A percentile compares a stretch with the other conserved stretches of the same genome.
These are phyloP conservation scores for Rhizopogon hawkerae DNA, from an alignment of 1,284 basidiomycete species.

Conservation along the genomic window DNA sequence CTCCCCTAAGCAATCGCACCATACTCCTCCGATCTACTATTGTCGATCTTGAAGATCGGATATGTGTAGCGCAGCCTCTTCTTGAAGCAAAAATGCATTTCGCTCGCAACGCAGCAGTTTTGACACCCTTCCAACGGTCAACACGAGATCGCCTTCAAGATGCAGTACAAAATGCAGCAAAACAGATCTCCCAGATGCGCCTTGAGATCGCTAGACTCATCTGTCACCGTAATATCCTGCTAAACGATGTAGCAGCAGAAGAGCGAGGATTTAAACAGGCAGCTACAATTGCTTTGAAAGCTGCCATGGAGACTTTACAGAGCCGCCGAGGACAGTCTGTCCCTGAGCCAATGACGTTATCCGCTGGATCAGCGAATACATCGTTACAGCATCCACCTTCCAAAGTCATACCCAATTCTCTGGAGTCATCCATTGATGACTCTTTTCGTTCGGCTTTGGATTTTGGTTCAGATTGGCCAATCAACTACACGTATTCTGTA, in stretches of 20 bases:
- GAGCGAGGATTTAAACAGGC: conserved; percentile 59
- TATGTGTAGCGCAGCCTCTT: conserved; percentile 48
- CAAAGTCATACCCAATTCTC: conserved; percentile 28
- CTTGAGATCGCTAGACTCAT: conserved; percentile 67
- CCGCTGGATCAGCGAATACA: conserved; percentile 26
- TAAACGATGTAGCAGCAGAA: conserved; percentile 67
- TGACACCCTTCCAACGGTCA: conserved; percentile 80
- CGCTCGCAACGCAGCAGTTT: conserved; percentile 74
- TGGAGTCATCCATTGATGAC: conserved; percentile 43
- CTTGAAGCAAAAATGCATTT: conserved; percentile 69
- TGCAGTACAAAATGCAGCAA: conserved; percentile 58
- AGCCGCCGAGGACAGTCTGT: conserved; percentile 12
- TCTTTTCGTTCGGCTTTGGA: conserved; percentile 64
- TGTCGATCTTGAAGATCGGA: conserved; percentile 51
- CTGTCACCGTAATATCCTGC: conserved; percentile 71
- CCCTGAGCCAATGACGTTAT: conserved; percentile 38
- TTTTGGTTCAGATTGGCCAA: conserved; percentile 41
- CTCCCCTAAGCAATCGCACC: conserved; percentile 35
- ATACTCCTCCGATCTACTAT: conserved; percentile 58
- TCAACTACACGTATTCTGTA: conserved; percentile 29
- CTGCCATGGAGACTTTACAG: conserved; percentile 60
- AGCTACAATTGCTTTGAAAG: conserved; percentile 63
- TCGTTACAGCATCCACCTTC: conserved; percentile 16
- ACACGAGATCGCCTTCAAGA: conserved; percentile 70
- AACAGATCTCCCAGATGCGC: conserved; percentile 58